Evolutionary conservation across 192 early-diverging fungal species (phyloP), one percentile per base, ranked within the genome.

Genomic region (Gamsiella multidivaricata): DNA sequence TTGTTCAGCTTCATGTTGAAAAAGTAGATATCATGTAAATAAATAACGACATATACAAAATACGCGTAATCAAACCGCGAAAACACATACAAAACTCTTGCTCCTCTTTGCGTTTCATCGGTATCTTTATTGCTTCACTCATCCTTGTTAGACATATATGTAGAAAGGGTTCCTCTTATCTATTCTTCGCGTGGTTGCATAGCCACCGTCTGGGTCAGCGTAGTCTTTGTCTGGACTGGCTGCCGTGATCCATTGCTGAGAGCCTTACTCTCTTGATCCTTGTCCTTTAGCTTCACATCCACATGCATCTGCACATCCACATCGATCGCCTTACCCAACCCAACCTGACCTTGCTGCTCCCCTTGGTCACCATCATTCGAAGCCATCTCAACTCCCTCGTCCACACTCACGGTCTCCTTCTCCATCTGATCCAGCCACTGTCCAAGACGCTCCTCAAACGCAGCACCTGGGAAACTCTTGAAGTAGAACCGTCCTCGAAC

Each of bases 401-500:
- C 28, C 28, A 47, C 36, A 3, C 23, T 22, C 41, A 42, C 14
- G 2, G 2, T 36, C 15, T 53, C 18, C 1, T 34, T n/a, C 61
- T 63, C 23, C 22, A 5, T 22, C 29, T 49, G 23, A n/a, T 71
- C 47, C 28, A 58, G 20, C 65, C 59, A 69, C 18, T 57, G 7
- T 43, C 18, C 54, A 23, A 69, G 23, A n/a, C 74, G 54, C 20
- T 52, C 33, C 25, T 78, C 74, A 52, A 78, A 78, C 22, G 28
- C 53, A 0, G 22, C 22, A 12, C 74, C 74, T 5, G 74, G 74
- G 25, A 78, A 78, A 18, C 74, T 78, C 20, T 42, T 56, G 18
- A 78, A 78, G 25, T 78, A 43, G 39, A 78, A 78, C 23, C 74
- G 42, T 0, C 51, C 65, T 14, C 61, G 51, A 8, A 78, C 74